Percentiles rank a stretch among this genome's conserved stretches.
These are phyloP conservation scores for Xylaria sp. DNA, from an alignment of 2,329 filamentous ascomycete species.

Conservation along the genomic window DNA sequence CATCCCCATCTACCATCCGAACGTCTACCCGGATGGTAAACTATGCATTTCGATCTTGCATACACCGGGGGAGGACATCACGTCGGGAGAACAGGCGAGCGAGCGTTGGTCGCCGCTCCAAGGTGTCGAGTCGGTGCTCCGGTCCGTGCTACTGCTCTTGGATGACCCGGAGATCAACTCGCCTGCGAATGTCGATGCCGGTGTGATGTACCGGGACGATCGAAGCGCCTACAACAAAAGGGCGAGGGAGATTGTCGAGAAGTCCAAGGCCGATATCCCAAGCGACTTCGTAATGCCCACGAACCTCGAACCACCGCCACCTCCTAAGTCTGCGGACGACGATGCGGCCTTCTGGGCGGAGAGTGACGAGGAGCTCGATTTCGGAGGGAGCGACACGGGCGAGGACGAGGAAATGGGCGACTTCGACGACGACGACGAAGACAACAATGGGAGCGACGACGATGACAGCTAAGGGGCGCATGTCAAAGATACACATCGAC, in stretches of 20 bases:
- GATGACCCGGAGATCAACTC: slow-evolving; percentile 94
- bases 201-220: slow-evolving; percentile 79
- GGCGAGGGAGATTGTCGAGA: slow-evolving; percentile 71
- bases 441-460: slow-evolving; percentile 60
- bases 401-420: slow-evolving; percentile 65
- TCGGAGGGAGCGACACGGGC: slow-evolving; percentile 71
- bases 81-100: slow-evolving; percentile 85
- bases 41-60: slow-evolving; percentile 98
- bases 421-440: slow-evolving; percentile 57
- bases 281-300: slow-evolving; percentile 81
- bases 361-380: slow-evolving; percentile 75
- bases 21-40: slow-evolving; percentile 87
- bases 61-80: slow-evolving; percentile 85
- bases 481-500: slow-evolving; percentile 1
- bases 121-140: slow-evolving; percentile 90
- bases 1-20: slow-evolving; percentile 82
- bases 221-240: slow-evolving; percentile 69
- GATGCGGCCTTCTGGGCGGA: slow-evolving; percentile 85
- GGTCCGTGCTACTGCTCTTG: slow-evolving; percentile 87
- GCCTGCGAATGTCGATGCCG: slow-evolving; percentile 91
- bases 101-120: slow-evolving; percentile 96
- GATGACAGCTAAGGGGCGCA: slow-evolving; percentile 43
- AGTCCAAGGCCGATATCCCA: slow-evolving; percentile 79
- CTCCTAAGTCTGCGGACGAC: slow-evolving; percentile 65
- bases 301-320: slow-evolving; percentile 62